A percentile compares a stretch with the other conserved stretches of the same genome.
Evolutionary conservation across 78 protist species (phyloP).

Genomic region (Bodo saltans): DNA sequence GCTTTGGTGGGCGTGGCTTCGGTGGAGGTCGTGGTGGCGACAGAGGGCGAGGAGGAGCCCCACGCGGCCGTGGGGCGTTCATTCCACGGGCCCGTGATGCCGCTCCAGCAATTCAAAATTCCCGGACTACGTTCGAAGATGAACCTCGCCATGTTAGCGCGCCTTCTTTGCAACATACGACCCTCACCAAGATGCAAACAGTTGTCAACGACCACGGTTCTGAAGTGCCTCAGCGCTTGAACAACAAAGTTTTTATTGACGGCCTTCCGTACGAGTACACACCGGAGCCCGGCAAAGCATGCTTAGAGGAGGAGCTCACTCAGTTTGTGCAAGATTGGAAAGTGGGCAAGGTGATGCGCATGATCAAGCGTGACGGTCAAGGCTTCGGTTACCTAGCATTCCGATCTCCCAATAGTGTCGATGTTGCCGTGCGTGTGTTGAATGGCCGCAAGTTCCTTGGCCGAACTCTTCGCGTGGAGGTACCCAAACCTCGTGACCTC

Average conservation of each 20-base stretch:
- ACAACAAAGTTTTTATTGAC: not conserved
- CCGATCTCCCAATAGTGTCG: not conserved
- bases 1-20: not conserved
- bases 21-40: not conserved
- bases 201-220: not conserved
- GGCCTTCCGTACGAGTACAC: not conserved
- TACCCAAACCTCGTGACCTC: not conserved
- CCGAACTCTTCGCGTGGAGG: not conserved
- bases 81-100: not conserved
- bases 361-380: not conserved
- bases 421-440: not conserved
- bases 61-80: not conserved
- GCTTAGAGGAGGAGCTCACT: not conserved
- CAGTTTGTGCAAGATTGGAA: not conserved
- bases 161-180: not conserved
- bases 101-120: not conserved
- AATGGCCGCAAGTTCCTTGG: not conserved
- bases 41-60: not conserved
- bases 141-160: not conserved
- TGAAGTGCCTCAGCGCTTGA: not conserved
- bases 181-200: not conserved
- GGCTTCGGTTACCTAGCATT: not conserved
- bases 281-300: too few relatives aligned
- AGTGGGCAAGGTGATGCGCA: not conserved
- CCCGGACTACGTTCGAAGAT: not conserved